Base-by-base conservation (phyloP, 176 grass and related monocot species). In the Poa annua region DNA sequence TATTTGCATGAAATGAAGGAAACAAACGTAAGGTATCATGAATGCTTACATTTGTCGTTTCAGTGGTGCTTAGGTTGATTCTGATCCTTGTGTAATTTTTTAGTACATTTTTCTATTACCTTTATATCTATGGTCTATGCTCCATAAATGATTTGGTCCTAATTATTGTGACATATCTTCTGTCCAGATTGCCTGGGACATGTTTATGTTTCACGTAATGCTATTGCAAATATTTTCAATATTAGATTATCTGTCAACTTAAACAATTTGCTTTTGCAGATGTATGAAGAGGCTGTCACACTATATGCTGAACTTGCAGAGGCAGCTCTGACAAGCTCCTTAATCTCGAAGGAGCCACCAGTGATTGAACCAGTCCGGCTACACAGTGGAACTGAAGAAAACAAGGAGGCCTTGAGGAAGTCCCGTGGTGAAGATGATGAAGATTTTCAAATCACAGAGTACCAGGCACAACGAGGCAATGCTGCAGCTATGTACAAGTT, bases 311-410 rank as follows among this genome's bases (percentile, higher is more conserved):
- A 99, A 83, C 85, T 99, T 66, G 97, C 97, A 52, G 97, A 99
- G 72, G 91, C 93, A 79, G 97, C 97, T 0, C 61, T 99, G 47
- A 91, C 91, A 74, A 93, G 89, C 88, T 99, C 92, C 71, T 63
- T 96, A 73, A 99, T 96, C 69, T 99, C 97, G 19, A 99, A 90
- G 86, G 93, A 99, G 59, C 88, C 97, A 19, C 88, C 93, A 24
- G 83, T 99, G 44, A 85, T 99, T 42, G 97, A 99, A 74, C 75
- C 92, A 6, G 74, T 98, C 60, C 87, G 96, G 35, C 87, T 98
- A 68, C 91, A 98, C 85, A 98, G 91, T 75, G 96, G 96, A 48
- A 93, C 90, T 35, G 96, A 99, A 85, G 97, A 99, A 89, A 99
- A 99, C 79, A 91, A 86, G 49, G 91, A 99, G 77, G 97, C 81